Evolutionary conservation across 331 rosid species (phyloP).

Genomic region (Quercus tomentella): DNA sequence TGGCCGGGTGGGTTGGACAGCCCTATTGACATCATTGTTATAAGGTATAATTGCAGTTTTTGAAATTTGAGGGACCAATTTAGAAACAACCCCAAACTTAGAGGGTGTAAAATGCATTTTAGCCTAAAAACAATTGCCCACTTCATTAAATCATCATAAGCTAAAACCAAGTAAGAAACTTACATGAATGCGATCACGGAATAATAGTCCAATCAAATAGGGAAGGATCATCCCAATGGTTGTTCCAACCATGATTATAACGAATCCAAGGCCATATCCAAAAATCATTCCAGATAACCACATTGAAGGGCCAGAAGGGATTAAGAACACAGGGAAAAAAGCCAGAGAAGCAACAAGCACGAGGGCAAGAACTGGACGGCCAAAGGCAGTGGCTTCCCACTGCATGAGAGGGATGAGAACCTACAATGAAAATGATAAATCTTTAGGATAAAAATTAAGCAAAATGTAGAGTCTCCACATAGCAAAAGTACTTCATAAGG

Average conservation of each 20-base stretch:
- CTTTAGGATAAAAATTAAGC: constrained; percentile 12
- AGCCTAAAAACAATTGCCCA: background rate
- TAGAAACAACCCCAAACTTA: too few species aligned
- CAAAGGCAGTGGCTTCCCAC: constrained; percentile 99
- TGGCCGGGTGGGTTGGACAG: too few species aligned
- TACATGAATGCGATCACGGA: constrained; percentile 95
- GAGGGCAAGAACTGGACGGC: constrained; percentile 90
- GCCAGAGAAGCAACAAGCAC: constrained; percentile 90
- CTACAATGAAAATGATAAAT: constrained; percentile 32
- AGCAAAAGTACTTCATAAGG: background rate
- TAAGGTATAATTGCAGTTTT: too few species aligned
- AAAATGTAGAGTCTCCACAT: background rate
- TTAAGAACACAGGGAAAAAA: constrained; percentile 74
- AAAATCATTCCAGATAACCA: constrained; percentile 99
- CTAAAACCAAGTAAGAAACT: constrained; percentile 22
- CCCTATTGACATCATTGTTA: too few species aligned
- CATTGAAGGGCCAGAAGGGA: constrained; percentile 99
- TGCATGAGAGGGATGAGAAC: constrained; percentile 78
- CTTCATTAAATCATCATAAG: background rate
- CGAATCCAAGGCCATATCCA: constrained; percentile 93
- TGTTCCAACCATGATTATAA: constrained; percentile 95
- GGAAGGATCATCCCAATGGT: constrained; percentile 98
- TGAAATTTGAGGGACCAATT: too few species aligned
- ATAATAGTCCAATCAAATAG: constrained; percentile 71
- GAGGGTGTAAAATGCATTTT: too few species aligned